phyloP scores from a whole-genome alignment of 1,284 basidiomycete genomes.

The Leccinum subfulvum region DNA sequence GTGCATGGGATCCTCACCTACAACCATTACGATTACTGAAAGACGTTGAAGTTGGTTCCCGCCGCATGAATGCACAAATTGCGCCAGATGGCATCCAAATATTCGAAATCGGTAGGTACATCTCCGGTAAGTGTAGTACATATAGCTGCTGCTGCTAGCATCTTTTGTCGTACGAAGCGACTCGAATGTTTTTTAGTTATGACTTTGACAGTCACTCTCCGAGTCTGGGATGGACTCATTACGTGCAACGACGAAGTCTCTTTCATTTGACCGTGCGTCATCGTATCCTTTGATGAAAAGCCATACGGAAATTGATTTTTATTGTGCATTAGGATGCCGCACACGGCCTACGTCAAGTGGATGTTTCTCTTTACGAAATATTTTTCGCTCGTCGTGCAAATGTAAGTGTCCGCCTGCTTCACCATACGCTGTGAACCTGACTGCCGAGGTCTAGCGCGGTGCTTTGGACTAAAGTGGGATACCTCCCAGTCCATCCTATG shows the following conservation, averaged over 20 bases:
- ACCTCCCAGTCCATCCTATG: constrained; percentile 1
- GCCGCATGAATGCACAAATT: constrained; percentile 4
- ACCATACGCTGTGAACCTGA: not conserved
- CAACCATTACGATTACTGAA: not conserved
- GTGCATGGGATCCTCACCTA: too few species aligned
- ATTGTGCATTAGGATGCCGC: constrained; percentile 12
- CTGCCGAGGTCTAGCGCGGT: constrained; percentile 9
- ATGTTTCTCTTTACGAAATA: constrained; percentile 23
- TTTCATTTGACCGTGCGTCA: constrained; percentile 22
- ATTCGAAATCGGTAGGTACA: constrained; percentile 13
- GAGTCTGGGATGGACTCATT: constrained; percentile 24
- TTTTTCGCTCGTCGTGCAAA: constrained; percentile 14
- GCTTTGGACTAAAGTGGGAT: constrained; percentile 11
- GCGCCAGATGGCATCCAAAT: not conserved
- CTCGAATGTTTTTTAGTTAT: constrained; percentile 4
- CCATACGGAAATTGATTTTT: not conserved
- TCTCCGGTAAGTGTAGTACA: constrained; percentile 8
- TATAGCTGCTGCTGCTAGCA: too few species aligned
- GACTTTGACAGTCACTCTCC: constrained; percentile 12
- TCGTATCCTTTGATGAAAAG: not conserved
- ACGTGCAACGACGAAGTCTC: constrained; percentile 13
- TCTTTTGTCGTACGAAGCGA: not conserved
- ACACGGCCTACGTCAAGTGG: constrained; percentile 23
- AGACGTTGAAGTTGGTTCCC: not conserved
- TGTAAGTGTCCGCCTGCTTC: constrained; percentile 8